Conservation (phyloP, 2,329 filamentous ascomycete species). For the Fusarium fujikuroi region DNA sequence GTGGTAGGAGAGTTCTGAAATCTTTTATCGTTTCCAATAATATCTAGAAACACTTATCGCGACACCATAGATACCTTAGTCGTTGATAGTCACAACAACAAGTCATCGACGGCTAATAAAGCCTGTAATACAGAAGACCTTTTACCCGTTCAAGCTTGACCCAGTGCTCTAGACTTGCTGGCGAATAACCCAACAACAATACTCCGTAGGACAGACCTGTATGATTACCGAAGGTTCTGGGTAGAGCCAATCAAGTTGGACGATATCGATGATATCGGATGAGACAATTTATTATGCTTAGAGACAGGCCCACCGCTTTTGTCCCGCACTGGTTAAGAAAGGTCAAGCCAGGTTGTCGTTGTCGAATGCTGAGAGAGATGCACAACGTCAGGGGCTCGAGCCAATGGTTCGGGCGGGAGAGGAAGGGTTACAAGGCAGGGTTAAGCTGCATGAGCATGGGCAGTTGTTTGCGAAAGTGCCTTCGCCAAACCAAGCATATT, state of each 20-base stretch:
- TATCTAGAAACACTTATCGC: background rate
- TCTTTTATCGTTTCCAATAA: background rate
- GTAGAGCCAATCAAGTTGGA: conserved; percentile 29
- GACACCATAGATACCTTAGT: background rate
- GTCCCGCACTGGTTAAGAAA: conserved; percentile 28
- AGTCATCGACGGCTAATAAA: conserved; percentile 4
- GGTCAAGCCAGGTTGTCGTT: background rate
- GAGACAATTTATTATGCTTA: conserved; percentile 23
- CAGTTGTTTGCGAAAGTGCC: background rate
- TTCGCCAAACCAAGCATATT: background rate
- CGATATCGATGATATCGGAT: background rate
- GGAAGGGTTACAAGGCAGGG: conserved; percentile 6
- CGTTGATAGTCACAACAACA: background rate
- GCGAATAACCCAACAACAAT: conserved; percentile 17
- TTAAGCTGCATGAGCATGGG: conserved; percentile 20
- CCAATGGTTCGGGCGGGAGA: conserved; percentile 40
- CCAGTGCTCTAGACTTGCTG: conserved; percentile 9
- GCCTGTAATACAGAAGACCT: conserved; percentile 18
- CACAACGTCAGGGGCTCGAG: conserved; percentile 37
- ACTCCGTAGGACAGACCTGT: conserved; percentile 8
- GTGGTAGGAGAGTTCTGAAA: background rate
- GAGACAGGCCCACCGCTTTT: conserved; percentile 12
- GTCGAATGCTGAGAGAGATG: conserved; percentile 29
- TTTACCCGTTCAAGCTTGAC: conserved; percentile 23
- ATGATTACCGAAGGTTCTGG: conserved; percentile 13